Conservation (phyloP, 2,329 filamentous ascomycete species). For the Colletotrichum agaves region DNA sequence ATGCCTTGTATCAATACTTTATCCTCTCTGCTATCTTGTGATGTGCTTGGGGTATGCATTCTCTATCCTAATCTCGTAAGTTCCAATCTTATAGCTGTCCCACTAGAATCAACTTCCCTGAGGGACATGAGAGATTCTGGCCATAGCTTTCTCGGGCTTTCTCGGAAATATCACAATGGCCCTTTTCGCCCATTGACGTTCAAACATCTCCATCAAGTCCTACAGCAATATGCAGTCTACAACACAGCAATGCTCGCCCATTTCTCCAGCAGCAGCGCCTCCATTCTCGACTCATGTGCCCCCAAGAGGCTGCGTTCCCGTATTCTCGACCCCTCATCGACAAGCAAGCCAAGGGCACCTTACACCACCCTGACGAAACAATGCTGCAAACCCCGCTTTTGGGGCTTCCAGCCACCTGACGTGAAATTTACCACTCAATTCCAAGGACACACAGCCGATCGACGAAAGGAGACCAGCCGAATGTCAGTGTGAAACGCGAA, state of each 20-base stretch:
- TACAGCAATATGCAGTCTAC: too few species aligned
- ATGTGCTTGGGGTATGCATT: background rate
- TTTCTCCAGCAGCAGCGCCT: background rate
- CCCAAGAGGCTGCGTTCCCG: background rate
- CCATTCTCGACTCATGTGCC: background rate
- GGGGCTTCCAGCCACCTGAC: background rate
- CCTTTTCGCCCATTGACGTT: background rate
- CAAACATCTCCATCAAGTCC: too few species aligned
- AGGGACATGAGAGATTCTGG: too few species aligned
- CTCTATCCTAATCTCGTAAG: background rate
- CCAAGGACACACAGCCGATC: slow-evolving; percentile 54
- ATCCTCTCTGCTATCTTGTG: background rate
- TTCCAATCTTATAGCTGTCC: too few species aligned
- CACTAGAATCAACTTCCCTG: too few species aligned
- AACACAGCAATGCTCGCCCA: too few species aligned
- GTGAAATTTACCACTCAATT: slow-evolving; percentile 49
- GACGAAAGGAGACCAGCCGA: slow-evolving; percentile 60
- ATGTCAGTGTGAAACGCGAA: slow-evolving; percentile 62
- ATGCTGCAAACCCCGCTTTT: slow-evolving; percentile 33
- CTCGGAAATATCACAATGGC: too few species aligned
- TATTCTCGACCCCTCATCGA: slow-evolving; percentile 26
- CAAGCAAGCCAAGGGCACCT: slow-evolving; percentile 7
- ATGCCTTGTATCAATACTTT: slow-evolving; percentile 24
- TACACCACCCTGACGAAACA: slow-evolving; percentile 31
- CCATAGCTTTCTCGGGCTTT: too few species aligned